phyloP scores from a whole-genome alignment of 2,329 filamentous ascomycete species.

The Aspergillus sp. region DNA sequence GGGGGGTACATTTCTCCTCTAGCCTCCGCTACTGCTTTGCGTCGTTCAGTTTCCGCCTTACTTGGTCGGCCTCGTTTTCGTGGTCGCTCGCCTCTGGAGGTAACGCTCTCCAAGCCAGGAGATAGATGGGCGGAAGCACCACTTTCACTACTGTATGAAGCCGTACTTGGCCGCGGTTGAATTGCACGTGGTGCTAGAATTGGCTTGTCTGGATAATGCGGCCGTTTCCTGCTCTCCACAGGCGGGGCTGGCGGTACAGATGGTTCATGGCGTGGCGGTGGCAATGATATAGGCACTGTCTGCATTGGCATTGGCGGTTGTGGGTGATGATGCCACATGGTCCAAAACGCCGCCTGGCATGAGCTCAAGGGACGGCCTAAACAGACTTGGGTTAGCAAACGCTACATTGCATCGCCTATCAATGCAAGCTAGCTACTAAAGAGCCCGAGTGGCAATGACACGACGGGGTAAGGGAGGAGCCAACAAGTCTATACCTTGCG shows the following conservation, averaged over 20 bases:
- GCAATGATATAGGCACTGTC: conserved; percentile 9
- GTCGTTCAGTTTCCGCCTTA: conserved; percentile 37
- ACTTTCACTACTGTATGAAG: conserved; percentile 30
- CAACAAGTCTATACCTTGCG: conserved; percentile 31
- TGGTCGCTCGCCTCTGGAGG: conserved; percentile 28
- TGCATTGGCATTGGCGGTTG: conserved; percentile 13
- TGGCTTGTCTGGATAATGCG: conserved; percentile 26
- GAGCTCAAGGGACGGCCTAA: conserved; percentile 36
- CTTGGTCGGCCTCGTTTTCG: conserved; percentile 41
- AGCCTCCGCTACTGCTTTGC: conserved; percentile 32
- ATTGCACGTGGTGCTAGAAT: conserved; percentile 30
- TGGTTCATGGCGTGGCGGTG: conserved; percentile 18
- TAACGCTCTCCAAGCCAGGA: conserved; percentile 23
- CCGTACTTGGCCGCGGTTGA: conserved; percentile 35
- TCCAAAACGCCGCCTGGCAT: conserved; percentile 29
- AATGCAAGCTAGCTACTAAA: too few species aligned
- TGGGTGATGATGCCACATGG: conserved; percentile 28
- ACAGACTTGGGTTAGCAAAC: conserved; percentile 11
- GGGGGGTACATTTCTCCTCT: conserved; percentile 36
- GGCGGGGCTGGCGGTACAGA: conserved; percentile 13
- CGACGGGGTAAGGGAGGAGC: neutral
- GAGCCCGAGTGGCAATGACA: conserved; percentile 1
- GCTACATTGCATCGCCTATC: neutral
- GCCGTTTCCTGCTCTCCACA: conserved; percentile 28
- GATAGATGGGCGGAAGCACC: conserved; percentile 29